These are phyloP conservation scores for Penicillium janthinellum DNA, from an alignment of 2,329 filamentous ascomycete species.

Conservation along the genomic window DNA sequence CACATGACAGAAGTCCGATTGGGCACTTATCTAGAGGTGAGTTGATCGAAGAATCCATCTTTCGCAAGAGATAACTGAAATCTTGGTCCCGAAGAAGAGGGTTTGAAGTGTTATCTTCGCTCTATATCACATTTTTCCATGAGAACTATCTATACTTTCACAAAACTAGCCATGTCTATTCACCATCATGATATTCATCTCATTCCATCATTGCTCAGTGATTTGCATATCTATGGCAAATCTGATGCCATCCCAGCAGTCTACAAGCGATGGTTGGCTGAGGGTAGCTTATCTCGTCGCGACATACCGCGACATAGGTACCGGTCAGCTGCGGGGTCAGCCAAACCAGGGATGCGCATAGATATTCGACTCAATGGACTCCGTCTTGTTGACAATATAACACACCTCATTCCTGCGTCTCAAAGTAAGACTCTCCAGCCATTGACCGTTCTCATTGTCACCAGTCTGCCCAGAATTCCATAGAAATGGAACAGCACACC, in stretches of 20 bases:
- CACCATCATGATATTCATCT: neutral
- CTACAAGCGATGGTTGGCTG: constrained; percentile 3
- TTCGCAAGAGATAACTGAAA: neutral
- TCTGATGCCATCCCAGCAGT: constrained; percentile 23
- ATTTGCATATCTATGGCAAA: constrained; percentile 21
- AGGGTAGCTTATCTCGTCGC: constrained; percentile 19
- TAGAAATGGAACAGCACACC: constrained; percentile 48
- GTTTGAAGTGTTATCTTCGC: neutral
- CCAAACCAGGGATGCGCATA: constrained; percentile 10
- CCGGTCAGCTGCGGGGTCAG: constrained; percentile 7
- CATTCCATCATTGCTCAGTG: constrained; percentile 7
- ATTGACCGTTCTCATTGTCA: neutral
- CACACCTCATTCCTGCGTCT: neutral
- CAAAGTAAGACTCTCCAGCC: neutral
- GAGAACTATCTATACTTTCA: constrained; percentile 8
- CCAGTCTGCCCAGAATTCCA: neutral
- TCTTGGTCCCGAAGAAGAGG: neutral
- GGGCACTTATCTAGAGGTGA: neutral
- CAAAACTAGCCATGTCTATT: neutral
- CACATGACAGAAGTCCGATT: neutral
- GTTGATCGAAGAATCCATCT: neutral
- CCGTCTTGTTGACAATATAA: constrained; percentile 4
- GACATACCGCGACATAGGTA: constrained; percentile 26
- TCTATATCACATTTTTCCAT: neutral
- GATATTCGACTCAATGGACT: neutral